Evolutionary conservation across 768 basidiomycete species (phyloP), one percentile per base, ranked within the genome.

Genomic region (Agaricus blazei): DNA sequence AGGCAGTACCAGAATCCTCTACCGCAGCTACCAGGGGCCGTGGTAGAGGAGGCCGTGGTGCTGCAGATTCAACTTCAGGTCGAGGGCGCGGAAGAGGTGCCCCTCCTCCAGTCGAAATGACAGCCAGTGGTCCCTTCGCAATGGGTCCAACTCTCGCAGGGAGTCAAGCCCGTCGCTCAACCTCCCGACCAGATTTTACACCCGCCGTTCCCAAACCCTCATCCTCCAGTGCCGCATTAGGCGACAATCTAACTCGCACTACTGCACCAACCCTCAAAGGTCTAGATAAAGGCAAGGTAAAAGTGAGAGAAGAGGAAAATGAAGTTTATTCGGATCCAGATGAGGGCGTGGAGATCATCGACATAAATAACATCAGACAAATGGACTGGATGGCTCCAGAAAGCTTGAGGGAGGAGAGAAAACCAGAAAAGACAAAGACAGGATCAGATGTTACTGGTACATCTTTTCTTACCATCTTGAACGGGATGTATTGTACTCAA

Each of bases 301-400:
- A 60, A 48, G 60, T 63, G 38, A 69, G 68, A 59, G 58, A 68
- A 58, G 58, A 62, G 24, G 66, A 78, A 46, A 76, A 79, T 15
- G 90, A 91, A 57, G 75, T 77, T 19, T 92, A 93, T 68, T 93
- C 91, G 15, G 91, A 93, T 57, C 88, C 89, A 11, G 91, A 93
- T 62, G 88, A 91, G 52, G 90, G 88, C 9, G 87, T 92, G 26
- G 88, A 92, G 70, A 90, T 93, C 51, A 74, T 93, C 40, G 91
- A 93, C 63, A 87, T 93, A 81, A 83, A 85, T 29, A 77, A 85
- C 56, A 83, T 93, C 29, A 71, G 78, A 49, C 74, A 83, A 58
- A 82, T 93, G 83, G 91, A 93, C 67, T 91, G 85, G 83, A 90
- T 90, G 85, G 91, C 91, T 7, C 91, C 91, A 0, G 89, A 92